Evolutionary conservation across 768 basidiomycete genomes (phyloP).

Genomic region (Pisolithus sp.): DNA sequence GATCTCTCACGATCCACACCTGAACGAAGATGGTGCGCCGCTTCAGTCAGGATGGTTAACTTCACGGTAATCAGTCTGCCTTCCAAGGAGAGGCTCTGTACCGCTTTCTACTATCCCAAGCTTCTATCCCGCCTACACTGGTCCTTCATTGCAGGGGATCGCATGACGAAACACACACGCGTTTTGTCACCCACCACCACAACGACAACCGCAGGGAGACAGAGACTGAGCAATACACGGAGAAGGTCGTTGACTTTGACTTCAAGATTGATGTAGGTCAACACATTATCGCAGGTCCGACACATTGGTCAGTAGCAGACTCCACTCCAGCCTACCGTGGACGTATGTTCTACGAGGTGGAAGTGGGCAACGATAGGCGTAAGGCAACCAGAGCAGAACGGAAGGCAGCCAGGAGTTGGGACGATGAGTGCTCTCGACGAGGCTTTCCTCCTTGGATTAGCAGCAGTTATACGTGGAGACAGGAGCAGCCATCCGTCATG

Average conservation of each 20-base stretch:
- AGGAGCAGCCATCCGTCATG: slow-evolving; percentile 24
- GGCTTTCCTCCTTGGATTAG: slow-evolving; percentile 51
- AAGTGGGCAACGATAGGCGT: slow-evolving; percentile 30
- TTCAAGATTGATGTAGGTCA: slow-evolving; percentile 54
- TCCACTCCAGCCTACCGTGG: slow-evolving; percentile 61
- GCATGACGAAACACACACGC: slow-evolving; percentile 48
- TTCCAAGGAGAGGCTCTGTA: slow-evolving; percentile 60
- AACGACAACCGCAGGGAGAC: slow-evolving; percentile 28
- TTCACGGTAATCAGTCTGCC: slow-evolving; percentile 2
- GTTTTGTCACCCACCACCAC: slow-evolving; percentile 34
- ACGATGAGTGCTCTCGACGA: slow-evolving; percentile 33
- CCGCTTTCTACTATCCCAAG: slow-evolving; percentile 61
- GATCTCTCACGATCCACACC: slow-evolving; percentile 63
- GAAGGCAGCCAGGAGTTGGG: slow-evolving; percentile 41
- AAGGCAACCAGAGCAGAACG: slow-evolving; percentile 38
- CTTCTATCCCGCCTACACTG: slow-evolving; percentile 38
- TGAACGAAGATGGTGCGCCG: slow-evolving; percentile 55
- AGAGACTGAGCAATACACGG: slow-evolving; percentile 47
- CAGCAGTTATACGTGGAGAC: slow-evolving; percentile 27
- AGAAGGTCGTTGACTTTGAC: slow-evolving; percentile 61
- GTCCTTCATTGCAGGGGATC: slow-evolving; percentile 46
- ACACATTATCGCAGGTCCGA: slow-evolving; percentile 32
- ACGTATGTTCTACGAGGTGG: slow-evolving; percentile 52
- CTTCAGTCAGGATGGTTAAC: background rate
- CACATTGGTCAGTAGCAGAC: slow-evolving; percentile 60